Percentiles rank a stretch among this genome's conserved stretches.
These are phyloP conservation scores for Tephrocybe sp. DNA, from an alignment of 768 basidiomycete genomes.

Conservation along the genomic window DNA sequence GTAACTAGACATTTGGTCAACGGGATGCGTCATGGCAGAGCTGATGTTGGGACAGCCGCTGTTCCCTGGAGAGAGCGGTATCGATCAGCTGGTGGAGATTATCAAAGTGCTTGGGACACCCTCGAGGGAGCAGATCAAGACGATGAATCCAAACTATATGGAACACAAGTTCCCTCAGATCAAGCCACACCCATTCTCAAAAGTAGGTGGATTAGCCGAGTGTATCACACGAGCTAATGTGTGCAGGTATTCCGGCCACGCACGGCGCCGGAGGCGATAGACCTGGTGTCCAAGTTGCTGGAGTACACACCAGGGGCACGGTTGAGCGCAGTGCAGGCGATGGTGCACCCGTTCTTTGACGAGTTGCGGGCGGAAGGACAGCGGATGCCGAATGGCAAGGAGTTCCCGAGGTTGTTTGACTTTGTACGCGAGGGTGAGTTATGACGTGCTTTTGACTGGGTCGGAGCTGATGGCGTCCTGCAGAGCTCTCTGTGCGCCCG, in stretches of 20 bases:
- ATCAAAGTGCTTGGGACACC: constrained; percentile 99
- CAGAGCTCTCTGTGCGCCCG: constrained; percentile 95
- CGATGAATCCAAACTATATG: constrained; percentile 99
- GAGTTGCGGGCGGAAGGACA: constrained; percentile 89
- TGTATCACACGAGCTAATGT: constrained; percentile 6
- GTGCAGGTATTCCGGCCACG: constrained; percentile 96
- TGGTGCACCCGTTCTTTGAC: constrained; percentile 97
- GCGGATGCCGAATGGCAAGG: constrained; percentile 95
- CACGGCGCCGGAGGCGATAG: constrained; percentile 94
- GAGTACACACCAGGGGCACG: constrained; percentile 98
- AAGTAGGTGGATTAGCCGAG: constrained; percentile 49
- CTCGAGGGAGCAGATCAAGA: constrained; percentile 99
- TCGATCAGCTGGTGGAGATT: constrained; percentile 99
- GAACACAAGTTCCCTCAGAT: constrained; percentile 99
- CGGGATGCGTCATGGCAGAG: constrained; percentile 99
- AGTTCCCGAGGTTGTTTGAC: constrained; percentile 92
- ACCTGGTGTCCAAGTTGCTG: constrained; percentile 89
- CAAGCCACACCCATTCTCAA: constrained; percentile 98
- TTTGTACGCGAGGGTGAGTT: constrained; percentile 90
- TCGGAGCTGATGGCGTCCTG: neutral
- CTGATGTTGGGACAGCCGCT: constrained; percentile 98
- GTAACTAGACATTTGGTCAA: constrained; percentile 98
- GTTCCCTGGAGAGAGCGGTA: constrained; percentile 98
- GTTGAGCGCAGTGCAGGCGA: constrained; percentile 85
- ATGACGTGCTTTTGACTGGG: neutral